A percentile compares a stretch with the other conserved stretches of the same genome.
Evolutionary conservation across 805 yeast species (phyloP).

Genomic region (Ogataea sp.): DNA sequence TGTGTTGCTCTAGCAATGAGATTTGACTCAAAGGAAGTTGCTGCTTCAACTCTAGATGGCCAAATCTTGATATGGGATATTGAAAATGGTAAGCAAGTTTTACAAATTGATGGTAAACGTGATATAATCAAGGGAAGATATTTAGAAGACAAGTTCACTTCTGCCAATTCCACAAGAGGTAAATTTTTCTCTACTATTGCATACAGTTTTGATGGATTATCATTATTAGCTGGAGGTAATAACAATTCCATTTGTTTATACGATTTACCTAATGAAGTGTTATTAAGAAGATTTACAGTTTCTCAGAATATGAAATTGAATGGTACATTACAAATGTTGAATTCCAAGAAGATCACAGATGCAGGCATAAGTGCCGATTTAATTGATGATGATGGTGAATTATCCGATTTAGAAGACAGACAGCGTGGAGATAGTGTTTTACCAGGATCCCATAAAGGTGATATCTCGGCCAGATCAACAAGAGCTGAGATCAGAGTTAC

Average conservation of each 20-base stretch:
- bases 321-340: slow-evolving; percentile 75
- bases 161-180: slow-evolving; percentile 76
- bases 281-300: slow-evolving; percentile 73
- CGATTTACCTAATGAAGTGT: slow-evolving; percentile 82
- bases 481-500: slow-evolving; percentile 83
- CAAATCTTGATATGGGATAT: slow-evolving; percentile 78
- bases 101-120: slow-evolving; percentile 75
- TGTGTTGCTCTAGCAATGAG: slow-evolving; percentile 76
- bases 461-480: slow-evolving; percentile 63
- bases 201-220: slow-evolving; percentile 84
- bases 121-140: slow-evolving; percentile 88
- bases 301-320: slow-evolving; percentile 86
- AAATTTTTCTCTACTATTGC: slow-evolving; percentile 74
- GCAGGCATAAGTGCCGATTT: slow-evolving; percentile 71
- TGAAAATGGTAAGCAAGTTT: slow-evolving; percentile 71
- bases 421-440: slow-evolving; percentile 56
- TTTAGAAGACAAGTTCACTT: slow-evolving; percentile 70
- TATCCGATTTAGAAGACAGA: slow-evolving; percentile 71
- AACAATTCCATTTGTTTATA: slow-evolving; percentile 87
- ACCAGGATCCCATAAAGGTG: slow-evolving; percentile 87
- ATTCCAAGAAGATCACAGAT: slow-evolving; percentile 78
- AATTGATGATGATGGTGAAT: slow-evolving; percentile 80
- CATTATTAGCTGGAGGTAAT: slow-evolving; percentile 88
- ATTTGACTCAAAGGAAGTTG: slow-evolving; percentile 89
- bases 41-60: slow-evolving; percentile 85